phyloP scores from a whole-genome alignment of 176 grass and related monocot species.

The Carex pumila region DNA sequence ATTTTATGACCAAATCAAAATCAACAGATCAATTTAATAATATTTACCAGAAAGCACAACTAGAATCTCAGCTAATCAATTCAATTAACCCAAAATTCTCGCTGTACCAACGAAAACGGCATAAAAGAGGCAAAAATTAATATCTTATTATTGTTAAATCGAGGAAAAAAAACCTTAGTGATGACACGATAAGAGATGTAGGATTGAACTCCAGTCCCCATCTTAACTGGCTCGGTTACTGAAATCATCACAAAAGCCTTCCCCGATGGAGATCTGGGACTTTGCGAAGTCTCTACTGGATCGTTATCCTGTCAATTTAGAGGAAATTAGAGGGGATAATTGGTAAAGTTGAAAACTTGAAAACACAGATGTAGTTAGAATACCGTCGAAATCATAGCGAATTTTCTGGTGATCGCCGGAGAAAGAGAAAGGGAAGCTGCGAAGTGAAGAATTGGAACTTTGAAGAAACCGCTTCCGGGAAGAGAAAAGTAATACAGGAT shows the following conservation, averaged over 20 bases:
- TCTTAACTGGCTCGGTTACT: conserved; percentile 94
- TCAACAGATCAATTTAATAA: neutral
- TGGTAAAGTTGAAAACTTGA: too few relatives aligned
- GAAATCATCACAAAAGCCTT: conserved; percentile 56
- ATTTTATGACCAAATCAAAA: neutral
- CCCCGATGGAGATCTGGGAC: conserved; percentile 57
- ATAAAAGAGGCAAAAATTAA: neutral
- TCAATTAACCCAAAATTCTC: neutral
- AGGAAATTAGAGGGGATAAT: conserved; percentile 32
- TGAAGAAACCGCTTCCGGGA: neutral
- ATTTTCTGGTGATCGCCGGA: conserved; percentile 32
- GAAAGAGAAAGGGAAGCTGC: neutral
- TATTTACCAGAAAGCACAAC: neutral
- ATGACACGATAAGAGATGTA: conserved; percentile 99
- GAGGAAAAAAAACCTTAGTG: conserved; percentile 52
- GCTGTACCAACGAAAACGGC: neutral
- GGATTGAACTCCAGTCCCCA: conserved; percentile 87
- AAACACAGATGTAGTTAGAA: neutral
- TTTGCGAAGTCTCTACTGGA: conserved; percentile 50
- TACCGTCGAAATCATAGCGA: conserved; percentile 76
- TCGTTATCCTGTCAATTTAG: conserved; percentile 50
- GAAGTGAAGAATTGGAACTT: neutral
- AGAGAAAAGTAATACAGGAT: neutral
- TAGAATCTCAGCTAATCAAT: neutral
- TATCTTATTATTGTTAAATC: neutral